Base-by-base conservation (phyloP, 2,329 filamentous ascomycete genomes). In the Clarireedia monteithiana region DNA sequence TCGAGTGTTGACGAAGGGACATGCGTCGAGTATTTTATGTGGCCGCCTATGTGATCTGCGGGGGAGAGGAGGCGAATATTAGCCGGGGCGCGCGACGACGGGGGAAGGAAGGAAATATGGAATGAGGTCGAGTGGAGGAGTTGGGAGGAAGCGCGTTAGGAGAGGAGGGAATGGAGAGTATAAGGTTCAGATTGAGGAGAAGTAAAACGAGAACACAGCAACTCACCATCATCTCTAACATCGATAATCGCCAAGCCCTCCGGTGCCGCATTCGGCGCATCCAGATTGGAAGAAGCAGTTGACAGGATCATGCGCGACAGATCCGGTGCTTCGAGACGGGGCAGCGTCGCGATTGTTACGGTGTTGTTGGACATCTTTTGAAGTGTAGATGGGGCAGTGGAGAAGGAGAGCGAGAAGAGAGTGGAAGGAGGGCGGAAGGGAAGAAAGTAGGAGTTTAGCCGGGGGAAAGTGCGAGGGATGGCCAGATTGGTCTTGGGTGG, bases 41-140 rank as follows among this genome's bases (percentile, higher is more conserved):
- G 91, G 34, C 92, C 92, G 63, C 92, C 92, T 48, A 96, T 79
- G 72, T 94, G 85, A 72, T 97, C 92, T 90, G 62, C 6, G 39
- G 2, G 17, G 45, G 17, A 23, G 6, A 1, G n/a, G n/a, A 12
- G 7, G 20, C 1, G 20, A 20, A 20, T 20, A 20, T 20, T 20
- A 20, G 20, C 3, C 3, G 20, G 20, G 20, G 20, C 1, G 20
- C 20, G 20, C 20, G 20, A 20, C 20, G 20, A 10, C 5, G 38
- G 9, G 7, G 23, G 48, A 38, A 27, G 23, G 48, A 38, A 27
- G 47, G 30, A 24, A 26, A 27, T 24, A 20, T 6, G 20, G 12
- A 42, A 52, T 44, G 48, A 15, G 26, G 27, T 14, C 4, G 50
- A 14, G 9, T 17, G 12, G 24, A 36, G 20, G 4, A n/a, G 26